Base-by-base conservation (phyloP, 768 basidiomycete species). In the Serendipita vermifera region DNA sequence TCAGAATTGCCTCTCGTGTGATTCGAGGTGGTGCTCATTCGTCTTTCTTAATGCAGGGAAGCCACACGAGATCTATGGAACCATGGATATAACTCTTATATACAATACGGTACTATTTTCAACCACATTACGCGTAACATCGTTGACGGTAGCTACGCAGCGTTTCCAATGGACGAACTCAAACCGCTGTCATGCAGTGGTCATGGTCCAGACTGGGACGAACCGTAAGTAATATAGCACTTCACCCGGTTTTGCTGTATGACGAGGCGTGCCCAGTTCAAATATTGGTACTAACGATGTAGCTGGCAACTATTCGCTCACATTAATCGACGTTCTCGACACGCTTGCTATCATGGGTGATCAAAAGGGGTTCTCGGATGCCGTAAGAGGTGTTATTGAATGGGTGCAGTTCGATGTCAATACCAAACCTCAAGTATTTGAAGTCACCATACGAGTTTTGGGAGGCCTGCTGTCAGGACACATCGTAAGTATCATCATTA, bases 341-440 rank as follows among this genome's bases (percentile, higher is more conserved):
- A 85, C 92, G 0, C 70, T 99, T 6, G 83, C 93, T n/a, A 77
- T 97, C n/a, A 75, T 93, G 32, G 76, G 80, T 61, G 87, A 93
- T 64, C 78, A 77, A 22, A 64, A 71, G 53, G 87, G 83, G 4
- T 97, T 96, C 64, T 85, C 88, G 63, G 72, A 72, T n/a, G 92
- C 89, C 2, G 83, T 98, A 54, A 79, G 78, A 58, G 80, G 86
- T 59, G 79, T 91, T 55, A 84, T 94, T 53, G 69, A 80, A 55
- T 81, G 79, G 76, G 87, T 96, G 35, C 83, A 83, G 0, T 97
- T 96, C 67, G 87, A 97, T 65, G 85, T 91, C 57, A 83, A 97
- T 68, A 90, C 89, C 38, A 89, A 82, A 68, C 91, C 96, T n/a
- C 94, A 99, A 75, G 85, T 98, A 3, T 99, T 99, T 64, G 94